These are phyloP conservation scores for Pochonia chlamydosporia DNA, from an alignment of 2,329 filamentous ascomycete genomes.

Conservation along the genomic window DNA sequence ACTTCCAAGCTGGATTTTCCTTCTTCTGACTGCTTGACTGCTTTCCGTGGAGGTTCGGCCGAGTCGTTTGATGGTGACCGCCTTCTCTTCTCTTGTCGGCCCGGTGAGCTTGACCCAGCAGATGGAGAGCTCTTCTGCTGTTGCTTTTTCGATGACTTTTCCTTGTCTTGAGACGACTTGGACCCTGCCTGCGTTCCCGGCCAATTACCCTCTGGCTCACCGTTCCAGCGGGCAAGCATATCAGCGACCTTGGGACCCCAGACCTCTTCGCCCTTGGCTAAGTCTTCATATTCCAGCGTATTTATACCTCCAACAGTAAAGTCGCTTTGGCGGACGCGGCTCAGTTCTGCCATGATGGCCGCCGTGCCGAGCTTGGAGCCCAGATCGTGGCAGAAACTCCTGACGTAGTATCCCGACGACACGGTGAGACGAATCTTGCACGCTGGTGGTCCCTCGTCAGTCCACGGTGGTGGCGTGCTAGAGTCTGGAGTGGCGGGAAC, in stretches of 20 bases:
- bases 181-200: slow-evolving; percentile 12
- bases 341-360: slow-evolving; percentile 79
- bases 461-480: slow-evolving; percentile 49
- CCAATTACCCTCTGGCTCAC: slow-evolving; percentile 22
- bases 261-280: slow-evolving; percentile 68
- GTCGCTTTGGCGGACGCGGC: slow-evolving; percentile 73
- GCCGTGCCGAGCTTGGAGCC: slow-evolving; percentile 76
- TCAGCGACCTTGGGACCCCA: slow-evolving; percentile 70
- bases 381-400: slow-evolving; percentile 87
- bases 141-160: slow-evolving; percentile 12
- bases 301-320: slow-evolving; percentile 67
- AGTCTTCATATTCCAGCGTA: slow-evolving; percentile 72
- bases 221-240: slow-evolving; percentile 40
- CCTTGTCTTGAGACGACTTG: slow-evolving; percentile 3
- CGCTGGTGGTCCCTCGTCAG: slow-evolving; percentile 63
- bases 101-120: neutral
- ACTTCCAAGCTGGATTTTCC: neutral
- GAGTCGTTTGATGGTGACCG: slow-evolving; percentile 20
- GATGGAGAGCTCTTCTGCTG: slow-evolving; percentile 10
- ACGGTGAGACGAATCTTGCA: slow-evolving; percentile 85
- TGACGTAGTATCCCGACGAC: slow-evolving; percentile 93
- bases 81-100: slow-evolving; percentile 22
- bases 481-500: slow-evolving; percentile 42
- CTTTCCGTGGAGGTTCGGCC: slow-evolving; percentile 23
- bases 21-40: slow-evolving; percentile 8